A percentile compares a stretch with the other conserved stretches of the same genome.
Evolutionary conservation across 495 filamentous ascomycete genomes (phyloP).

Genomic region (Aspergillus kassunensis): DNA sequence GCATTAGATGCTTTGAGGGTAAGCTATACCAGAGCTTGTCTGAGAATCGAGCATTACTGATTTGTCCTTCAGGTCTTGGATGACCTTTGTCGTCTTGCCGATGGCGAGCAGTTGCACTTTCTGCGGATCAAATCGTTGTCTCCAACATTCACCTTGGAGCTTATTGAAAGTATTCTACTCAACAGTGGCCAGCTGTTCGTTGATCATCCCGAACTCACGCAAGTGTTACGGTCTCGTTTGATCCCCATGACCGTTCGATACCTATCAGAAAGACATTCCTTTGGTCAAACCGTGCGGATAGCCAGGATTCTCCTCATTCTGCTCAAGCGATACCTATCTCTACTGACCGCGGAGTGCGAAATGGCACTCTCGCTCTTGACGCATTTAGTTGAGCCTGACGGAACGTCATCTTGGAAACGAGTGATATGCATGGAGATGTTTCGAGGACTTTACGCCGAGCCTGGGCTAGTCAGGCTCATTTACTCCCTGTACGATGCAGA

Average conservation of each 20-base stretch:
- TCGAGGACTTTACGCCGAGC: constrained; percentile 75
- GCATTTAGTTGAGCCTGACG: constrained; percentile 83
- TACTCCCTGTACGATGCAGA: constrained; percentile 74
- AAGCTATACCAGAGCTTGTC: constrained; percentile 9
- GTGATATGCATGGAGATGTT: constrained; percentile 89
- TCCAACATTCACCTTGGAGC: constrained; percentile 78
- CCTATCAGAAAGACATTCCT: constrained; percentile 72
- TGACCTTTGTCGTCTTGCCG: constrained; percentile 84
- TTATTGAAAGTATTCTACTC: constrained; percentile 83
- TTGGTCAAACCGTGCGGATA: constrained; percentile 78
- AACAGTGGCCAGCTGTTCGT: constrained; percentile 80
- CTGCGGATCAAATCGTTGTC: constrained; percentile 71
- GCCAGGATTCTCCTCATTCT: constrained; percentile 77
- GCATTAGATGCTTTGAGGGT: constrained; percentile 83
- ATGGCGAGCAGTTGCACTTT: constrained; percentile 76
- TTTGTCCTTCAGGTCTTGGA: constrained; percentile 60
- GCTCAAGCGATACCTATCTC: constrained; percentile 68
- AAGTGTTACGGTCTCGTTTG: constrained; percentile 72
- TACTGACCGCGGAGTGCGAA: constrained; percentile 75
- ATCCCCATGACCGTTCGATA: constrained; percentile 79
- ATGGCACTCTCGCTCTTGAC: constrained; percentile 81
- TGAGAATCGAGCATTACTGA: background rate
- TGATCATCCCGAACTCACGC: constrained; percentile 72
- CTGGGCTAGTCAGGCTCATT: constrained; percentile 70
- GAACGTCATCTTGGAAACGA: constrained; percentile 73